Evolutionary conservation across 2,329 filamentous ascomycete species (phyloP).

Genomic region (Xylariaceae sp.): DNA sequence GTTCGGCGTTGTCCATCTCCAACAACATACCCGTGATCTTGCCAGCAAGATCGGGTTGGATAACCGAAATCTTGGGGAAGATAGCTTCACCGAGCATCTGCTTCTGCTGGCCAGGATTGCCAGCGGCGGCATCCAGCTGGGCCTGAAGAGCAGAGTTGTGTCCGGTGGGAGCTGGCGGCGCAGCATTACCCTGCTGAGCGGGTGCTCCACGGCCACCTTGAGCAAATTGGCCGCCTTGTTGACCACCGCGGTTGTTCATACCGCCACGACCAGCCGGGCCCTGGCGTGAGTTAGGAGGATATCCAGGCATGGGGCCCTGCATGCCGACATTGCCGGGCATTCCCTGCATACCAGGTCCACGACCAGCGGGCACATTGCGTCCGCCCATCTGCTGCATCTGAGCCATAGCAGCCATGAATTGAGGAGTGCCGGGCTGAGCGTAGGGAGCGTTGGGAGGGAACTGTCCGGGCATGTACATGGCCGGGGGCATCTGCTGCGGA

Average conservation of each 20-base stretch:
- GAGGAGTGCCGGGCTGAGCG: conserved; percentile 75
- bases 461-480: conserved; percentile 80
- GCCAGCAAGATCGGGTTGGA: conserved; percentile 93
- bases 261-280: conserved; percentile 40
- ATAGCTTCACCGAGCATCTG: conserved; percentile 97
- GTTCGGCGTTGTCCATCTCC: conserved; percentile 97
- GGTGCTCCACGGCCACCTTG: conserved; percentile 49
- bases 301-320: conserved; percentile 52
- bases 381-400: conserved; percentile 65
- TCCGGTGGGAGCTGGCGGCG: conserved; percentile 31
- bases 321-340: conserved; percentile 70
- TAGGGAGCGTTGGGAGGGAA: conserved; percentile 77
- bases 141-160: conserved; percentile 49
- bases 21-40: conserved; percentile 99
- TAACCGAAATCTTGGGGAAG: conserved; percentile 95
- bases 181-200: conserved; percentile 36
- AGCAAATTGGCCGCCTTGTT: conserved; percentile 37
- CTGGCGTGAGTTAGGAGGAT: conserved; percentile 53
- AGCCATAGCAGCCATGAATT: conserved; percentile 79
- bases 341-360: conserved; percentile 66
- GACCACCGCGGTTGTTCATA: conserved; percentile 43
- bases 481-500: conserved; percentile 82
- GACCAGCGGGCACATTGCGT: conserved; percentile 62
- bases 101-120: conserved; percentile 79
- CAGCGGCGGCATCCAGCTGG: conserved; percentile 52